Evolutionary conservation across 2,329 filamentous ascomycete genomes (phyloP).

Genomic region (Aspergillus fijiensis): DNA sequence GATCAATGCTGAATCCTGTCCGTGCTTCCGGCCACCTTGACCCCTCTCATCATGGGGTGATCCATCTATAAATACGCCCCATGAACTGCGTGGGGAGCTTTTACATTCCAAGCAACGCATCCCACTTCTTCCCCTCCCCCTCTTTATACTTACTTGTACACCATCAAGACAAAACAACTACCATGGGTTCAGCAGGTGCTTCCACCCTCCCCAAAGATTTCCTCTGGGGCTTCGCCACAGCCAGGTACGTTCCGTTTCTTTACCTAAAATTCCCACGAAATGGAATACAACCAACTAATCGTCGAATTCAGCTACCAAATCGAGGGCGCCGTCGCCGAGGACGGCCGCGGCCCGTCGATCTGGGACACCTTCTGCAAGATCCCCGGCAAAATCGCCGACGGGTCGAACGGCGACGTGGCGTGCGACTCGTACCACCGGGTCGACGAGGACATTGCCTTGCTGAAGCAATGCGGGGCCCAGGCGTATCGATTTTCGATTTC

Average conservation of each 20-base stretch:
- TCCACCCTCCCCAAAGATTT: constrained; percentile 64
- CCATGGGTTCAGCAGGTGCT: constrained; percentile 29
- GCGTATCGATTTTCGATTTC: constrained; percentile 83
- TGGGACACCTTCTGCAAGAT: constrained; percentile 87
- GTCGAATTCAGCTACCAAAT: constrained; percentile 72
- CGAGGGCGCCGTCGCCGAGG: constrained; percentile 71
- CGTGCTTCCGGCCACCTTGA: not conserved
- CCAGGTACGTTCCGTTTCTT: constrained; percentile 51
- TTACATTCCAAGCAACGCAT: not conserved
- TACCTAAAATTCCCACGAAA: not conserved
- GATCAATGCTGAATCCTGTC: not conserved
- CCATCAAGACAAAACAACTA: not conserved
- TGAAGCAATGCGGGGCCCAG: constrained; percentile 71
- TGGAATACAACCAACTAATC: not conserved
- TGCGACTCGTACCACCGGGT: constrained; percentile 86
- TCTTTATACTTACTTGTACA: constrained; percentile 1
- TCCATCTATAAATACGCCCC: not conserved
- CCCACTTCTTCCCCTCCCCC: not conserved
- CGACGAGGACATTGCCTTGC: constrained; percentile 71
- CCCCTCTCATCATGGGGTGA: not conserved
- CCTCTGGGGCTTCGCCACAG: constrained; percentile 77
- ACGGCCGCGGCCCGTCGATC: constrained; percentile 78
- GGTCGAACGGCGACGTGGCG: constrained; percentile 70
- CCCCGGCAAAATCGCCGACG: constrained; percentile 79
- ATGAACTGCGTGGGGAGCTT: not conserved